phyloP scores from a whole-genome alignment of 192 early-diverging fungal species.

The Mortierella hygrophila region DNA sequence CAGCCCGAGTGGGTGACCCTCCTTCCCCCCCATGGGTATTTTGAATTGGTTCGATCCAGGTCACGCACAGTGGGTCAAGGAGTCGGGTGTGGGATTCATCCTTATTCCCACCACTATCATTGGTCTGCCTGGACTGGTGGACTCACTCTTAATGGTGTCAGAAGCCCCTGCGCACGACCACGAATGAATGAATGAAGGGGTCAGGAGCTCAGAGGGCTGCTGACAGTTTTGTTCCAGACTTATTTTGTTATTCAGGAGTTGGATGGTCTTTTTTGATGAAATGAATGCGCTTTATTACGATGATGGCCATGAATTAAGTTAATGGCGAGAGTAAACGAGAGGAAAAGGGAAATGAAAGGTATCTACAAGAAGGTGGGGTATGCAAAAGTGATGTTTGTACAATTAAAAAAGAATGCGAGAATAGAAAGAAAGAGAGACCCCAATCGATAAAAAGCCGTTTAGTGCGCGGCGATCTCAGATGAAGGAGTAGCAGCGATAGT shows the following conservation, averaged over 20 bases:
- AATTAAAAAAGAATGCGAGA: background rate
- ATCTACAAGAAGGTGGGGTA: constrained; percentile 1
- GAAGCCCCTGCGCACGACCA: too few species aligned
- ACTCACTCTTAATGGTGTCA: too few species aligned
- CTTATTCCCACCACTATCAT: too few species aligned
- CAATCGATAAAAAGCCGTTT: background rate
- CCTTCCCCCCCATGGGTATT: too few species aligned
- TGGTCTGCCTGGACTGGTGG: too few species aligned
- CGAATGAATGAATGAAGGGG: too few species aligned
- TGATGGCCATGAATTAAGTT: background rate
- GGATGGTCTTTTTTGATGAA: background rate
- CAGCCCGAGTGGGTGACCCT: too few species aligned
- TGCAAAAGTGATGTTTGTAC: constrained; percentile 1
- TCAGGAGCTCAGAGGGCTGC: too few species aligned
- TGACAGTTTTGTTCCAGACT: background rate
- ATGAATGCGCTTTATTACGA: background rate
- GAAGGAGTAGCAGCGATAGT: too few species aligned
- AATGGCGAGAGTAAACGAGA: background rate
- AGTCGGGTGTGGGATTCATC: too few species aligned
- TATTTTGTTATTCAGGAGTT: background rate
- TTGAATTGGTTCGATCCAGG: too few species aligned
- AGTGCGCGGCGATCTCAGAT: background rate
- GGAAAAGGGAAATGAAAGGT: background rate
- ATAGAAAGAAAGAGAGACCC: background rate
- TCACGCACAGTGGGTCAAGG: too few species aligned